Evolutionary conservation across 306 rosid genomes (phyloP).

Genomic region (Elaeagnus macrophylla): DNA sequence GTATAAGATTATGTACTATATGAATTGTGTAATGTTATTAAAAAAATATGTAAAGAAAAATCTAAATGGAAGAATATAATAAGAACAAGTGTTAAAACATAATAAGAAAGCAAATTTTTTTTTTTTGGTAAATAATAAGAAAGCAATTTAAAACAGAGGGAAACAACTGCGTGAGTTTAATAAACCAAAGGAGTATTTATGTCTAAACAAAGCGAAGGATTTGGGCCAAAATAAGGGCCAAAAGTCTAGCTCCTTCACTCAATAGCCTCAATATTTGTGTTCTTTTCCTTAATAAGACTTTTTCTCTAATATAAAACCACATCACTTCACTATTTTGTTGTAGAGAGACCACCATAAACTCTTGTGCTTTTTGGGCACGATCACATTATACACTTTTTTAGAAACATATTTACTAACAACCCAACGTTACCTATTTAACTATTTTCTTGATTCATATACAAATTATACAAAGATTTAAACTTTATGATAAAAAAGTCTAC

Average conservation of each 20-base stretch:
- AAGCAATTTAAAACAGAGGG: too few species aligned
- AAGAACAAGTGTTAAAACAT: too few species aligned
- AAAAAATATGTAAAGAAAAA: too few species aligned
- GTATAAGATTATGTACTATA: too few species aligned
- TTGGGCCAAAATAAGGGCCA: conserved; percentile 14
- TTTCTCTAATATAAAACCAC: background rate
- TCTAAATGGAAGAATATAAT: too few species aligned
- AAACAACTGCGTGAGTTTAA: background rate
- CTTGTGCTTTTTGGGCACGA: too few species aligned
- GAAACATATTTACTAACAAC: background rate
- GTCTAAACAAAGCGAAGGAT: conserved; percentile 4
- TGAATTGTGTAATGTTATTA: too few species aligned
- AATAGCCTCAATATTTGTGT: too few species aligned
- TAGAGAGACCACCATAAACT: too few species aligned
- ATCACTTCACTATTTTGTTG: too few species aligned
- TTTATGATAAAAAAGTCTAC: background rate
- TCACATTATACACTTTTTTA: background rate
- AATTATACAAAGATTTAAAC: background rate
- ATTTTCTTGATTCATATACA: background rate
- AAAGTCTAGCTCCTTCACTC: conserved; percentile 17
- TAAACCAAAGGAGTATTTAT: background rate
- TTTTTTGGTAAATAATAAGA: too few species aligned
- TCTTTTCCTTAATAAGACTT: conserved; percentile 2
- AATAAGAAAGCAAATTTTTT: too few species aligned
- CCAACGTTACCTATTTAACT: background rate